These are phyloP conservation scores for Helotiales sp. DNA, from an alignment of 2,329 filamentous ascomycete species.

Conservation along the genomic window DNA sequence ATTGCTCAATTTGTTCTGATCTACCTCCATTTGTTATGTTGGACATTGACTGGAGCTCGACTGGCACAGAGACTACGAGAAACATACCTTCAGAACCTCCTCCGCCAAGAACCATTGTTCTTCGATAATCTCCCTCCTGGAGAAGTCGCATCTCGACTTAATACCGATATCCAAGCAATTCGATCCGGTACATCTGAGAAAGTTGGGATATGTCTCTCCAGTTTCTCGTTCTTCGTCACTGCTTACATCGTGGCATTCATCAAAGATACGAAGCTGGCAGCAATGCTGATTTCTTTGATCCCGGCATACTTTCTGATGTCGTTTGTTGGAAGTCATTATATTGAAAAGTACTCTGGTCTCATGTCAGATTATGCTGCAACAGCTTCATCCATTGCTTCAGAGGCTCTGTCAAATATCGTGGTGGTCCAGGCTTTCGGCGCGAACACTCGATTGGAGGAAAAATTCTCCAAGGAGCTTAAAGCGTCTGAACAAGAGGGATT, in stretches of 20 bases:
- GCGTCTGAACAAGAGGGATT: slow-evolving; percentile 50
- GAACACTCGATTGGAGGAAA: slow-evolving; percentile 53
- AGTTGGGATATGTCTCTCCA: slow-evolving; percentile 60
- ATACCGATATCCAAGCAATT: slow-evolving; percentile 61
- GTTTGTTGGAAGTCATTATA: slow-evolving; percentile 54
- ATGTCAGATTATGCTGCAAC: slow-evolving; percentile 53
- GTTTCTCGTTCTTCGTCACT: slow-evolving; percentile 60
- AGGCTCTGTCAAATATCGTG: slow-evolving; percentile 54
- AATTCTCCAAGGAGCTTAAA: slow-evolving; percentile 52
- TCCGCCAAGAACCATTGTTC: slow-evolving; percentile 58
- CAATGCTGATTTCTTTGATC: slow-evolving; percentile 44
- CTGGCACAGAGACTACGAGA: slow-evolving; percentile 59
- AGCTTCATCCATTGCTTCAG: slow-evolving; percentile 58
- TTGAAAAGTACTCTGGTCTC: slow-evolving; percentile 49
- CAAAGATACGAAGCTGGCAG: slow-evolving; percentile 58
- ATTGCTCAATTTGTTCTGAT: slow-evolving; percentile 67
- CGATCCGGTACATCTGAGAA: slow-evolving; percentile 64
- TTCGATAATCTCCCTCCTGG: slow-evolving; percentile 59
- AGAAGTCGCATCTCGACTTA: slow-evolving; percentile 55
- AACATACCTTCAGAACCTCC: slow-evolving; percentile 54
- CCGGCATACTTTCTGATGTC: slow-evolving; percentile 46
- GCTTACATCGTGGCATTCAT: slow-evolving; percentile 65
- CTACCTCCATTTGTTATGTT: slow-evolving; percentile 66
- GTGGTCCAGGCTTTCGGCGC: slow-evolving; percentile 60
- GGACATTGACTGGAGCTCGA: slow-evolving; percentile 60